These are phyloP conservation scores for Myxozyma neglecta DNA, from an alignment of 805 yeast species.

Conservation along the genomic window DNA sequence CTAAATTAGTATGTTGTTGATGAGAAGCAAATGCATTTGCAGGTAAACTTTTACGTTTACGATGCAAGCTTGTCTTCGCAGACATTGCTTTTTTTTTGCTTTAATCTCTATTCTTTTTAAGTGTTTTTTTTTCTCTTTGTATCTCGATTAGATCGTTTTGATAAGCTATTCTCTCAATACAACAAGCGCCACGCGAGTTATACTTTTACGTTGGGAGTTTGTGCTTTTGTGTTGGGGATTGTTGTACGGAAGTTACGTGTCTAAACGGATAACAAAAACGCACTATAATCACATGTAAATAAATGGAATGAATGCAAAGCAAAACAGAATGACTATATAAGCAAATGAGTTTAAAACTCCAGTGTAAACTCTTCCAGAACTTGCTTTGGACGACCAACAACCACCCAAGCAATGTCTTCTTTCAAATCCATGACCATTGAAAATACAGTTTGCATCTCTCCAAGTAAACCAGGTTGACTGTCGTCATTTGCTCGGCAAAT, in stretches of 20 bases:
- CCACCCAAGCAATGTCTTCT: constrained; percentile 29
- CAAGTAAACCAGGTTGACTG: constrained; percentile 24
- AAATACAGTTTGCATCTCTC: constrained; percentile 35
- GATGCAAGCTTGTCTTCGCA: not conserved
- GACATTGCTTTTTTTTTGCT: not conserved
- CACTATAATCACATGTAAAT: not conserved
- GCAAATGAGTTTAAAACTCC: not conserved
- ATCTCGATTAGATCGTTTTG: not conserved
- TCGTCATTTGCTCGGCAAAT: constrained; percentile 34
- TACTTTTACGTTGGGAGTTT: not conserved
- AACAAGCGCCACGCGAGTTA: not conserved
- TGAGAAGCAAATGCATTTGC: not conserved
- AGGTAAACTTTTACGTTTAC: constrained; percentile 4
- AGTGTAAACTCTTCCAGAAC: constrained; percentile 22
- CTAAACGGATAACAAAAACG: not conserved
- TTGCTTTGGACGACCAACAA: constrained; percentile 34
- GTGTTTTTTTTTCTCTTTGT: not conserved
- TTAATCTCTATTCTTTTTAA: not conserved
- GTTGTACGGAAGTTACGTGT: not conserved
- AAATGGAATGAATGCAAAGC: not conserved
- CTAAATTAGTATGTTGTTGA: not conserved
- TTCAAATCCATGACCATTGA: constrained; percentile 37
- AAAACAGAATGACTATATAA: not conserved
- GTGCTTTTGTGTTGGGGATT: not conserved
- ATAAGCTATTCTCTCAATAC: not conserved